phyloP scores from a whole-genome alignment of 2,329 filamentous ascomycete genomes.

The Phialophora tarda region DNA sequence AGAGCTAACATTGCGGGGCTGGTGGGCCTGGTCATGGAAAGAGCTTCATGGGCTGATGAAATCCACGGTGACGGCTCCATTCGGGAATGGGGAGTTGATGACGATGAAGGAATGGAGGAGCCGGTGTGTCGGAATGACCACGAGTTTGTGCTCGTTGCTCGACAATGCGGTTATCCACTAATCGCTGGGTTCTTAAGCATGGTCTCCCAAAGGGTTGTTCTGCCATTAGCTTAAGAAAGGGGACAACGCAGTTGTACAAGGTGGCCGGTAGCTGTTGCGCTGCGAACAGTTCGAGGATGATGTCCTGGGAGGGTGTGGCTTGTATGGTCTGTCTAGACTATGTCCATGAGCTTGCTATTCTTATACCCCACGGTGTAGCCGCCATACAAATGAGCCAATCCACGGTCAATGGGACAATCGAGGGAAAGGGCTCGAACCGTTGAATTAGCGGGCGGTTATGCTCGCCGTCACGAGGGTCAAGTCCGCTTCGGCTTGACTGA shows the following conservation, averaged over 20 bases:
- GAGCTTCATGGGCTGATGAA: neutral
- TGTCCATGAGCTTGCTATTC: too few relatives aligned
- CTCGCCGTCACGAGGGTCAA: too few relatives aligned
- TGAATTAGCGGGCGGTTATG: too few relatives aligned
- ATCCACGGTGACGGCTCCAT: slow-evolving; percentile 3
- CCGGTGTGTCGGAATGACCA: slow-evolving; percentile 46
- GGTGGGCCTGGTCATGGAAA: neutral
- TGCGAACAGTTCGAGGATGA: neutral
- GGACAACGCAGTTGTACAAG: neutral
- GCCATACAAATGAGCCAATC: too few relatives aligned
- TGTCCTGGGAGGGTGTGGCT: neutral
- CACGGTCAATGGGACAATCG: too few relatives aligned
- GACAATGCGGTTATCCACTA: slow-evolving; percentile 33
- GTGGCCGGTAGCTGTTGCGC: neutral
- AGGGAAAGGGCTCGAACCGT: too few relatives aligned
- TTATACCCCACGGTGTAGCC: too few relatives aligned
- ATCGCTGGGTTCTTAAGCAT: neutral
- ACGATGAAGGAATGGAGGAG: slow-evolving; percentile 33
- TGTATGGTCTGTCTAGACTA: neutral
- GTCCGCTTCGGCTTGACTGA: too few relatives aligned
- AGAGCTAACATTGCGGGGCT: slow-evolving; percentile 1
- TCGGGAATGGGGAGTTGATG: neutral
- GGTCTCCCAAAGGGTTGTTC: neutral
- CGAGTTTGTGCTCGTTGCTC: slow-evolving; percentile 45
- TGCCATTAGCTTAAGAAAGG: slow-evolving; percentile 5